These are phyloP conservation scores for Pueraria montana DNA, from an alignment of 306 rosid genomes.

Conservation along the genomic window DNA sequence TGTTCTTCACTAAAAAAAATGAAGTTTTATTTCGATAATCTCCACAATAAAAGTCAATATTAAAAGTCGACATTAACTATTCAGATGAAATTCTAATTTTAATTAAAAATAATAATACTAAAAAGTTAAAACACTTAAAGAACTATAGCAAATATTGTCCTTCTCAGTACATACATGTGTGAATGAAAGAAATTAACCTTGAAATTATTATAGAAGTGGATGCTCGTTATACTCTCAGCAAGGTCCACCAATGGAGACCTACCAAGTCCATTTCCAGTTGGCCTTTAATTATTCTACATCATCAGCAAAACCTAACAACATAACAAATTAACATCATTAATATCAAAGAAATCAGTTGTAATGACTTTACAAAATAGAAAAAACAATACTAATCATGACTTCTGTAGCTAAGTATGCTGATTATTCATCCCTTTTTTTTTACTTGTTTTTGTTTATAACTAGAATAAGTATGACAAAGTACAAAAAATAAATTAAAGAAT, in stretches of 20 bases:
- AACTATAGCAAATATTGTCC: neutral
- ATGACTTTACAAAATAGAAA: neutral
- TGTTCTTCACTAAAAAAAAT: neutral
- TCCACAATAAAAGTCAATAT: neutral
- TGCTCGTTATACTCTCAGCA: neutral
- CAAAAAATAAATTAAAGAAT: neutral
- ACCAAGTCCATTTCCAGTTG: constrained; percentile 12
- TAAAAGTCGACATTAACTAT: neutral
- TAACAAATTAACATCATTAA: constrained; percentile 9
- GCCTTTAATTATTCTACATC: constrained; percentile 29
- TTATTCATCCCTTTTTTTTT: neutral
- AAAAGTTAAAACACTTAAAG: neutral
- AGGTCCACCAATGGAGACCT: no score
- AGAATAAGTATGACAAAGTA: neutral
- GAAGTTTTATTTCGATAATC: neutral
- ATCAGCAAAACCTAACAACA: constrained; percentile 11
- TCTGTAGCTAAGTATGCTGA: neutral
- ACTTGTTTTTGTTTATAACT: neutral
- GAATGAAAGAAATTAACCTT: neutral
- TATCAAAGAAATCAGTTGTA: neutral
- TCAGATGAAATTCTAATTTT: neutral
- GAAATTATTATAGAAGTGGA: neutral
- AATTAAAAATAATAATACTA: neutral
- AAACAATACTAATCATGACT: neutral
- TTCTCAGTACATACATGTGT: neutral